These are phyloP conservation scores for Trichosporon sp. DNA, from an alignment of 1,284 basidiomycete genomes.

Conservation along the genomic window DNA sequence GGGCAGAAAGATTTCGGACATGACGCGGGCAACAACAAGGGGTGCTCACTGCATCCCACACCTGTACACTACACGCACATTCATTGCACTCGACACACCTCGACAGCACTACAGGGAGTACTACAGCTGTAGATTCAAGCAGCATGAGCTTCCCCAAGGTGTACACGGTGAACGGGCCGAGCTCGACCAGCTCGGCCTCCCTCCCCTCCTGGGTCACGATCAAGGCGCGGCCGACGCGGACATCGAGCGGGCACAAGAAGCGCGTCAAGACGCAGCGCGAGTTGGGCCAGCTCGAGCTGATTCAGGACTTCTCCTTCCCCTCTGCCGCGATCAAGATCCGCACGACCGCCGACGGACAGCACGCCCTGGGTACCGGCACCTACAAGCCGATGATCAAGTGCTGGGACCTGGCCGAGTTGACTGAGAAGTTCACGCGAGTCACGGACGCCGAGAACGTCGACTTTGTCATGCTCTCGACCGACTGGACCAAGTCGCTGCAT, in stretches of 20 bases:
- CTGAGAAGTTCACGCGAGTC: slow-evolving; percentile 94
- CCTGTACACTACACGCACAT: too few relatives aligned
- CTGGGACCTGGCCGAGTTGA: slow-evolving; percentile 91
- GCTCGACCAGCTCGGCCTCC: slow-evolving; percentile 77
- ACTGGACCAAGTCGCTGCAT: slow-evolving; percentile 99
- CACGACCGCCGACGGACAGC: slow-evolving; percentile 86
- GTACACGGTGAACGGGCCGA: slow-evolving; percentile 86
- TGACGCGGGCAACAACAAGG: slow-evolving; percentile 4
- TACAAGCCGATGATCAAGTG: slow-evolving; percentile 98
- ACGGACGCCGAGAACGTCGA: slow-evolving; percentile 97
- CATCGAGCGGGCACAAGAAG: slow-evolving; percentile 48
- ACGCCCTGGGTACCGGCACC: slow-evolving; percentile 91
- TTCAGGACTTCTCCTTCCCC: slow-evolving; percentile 96
- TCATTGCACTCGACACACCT: background rate
- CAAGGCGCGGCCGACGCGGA: slow-evolving; percentile 58
- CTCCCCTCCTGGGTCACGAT: slow-evolving; percentile 85
- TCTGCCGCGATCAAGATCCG: slow-evolving; percentile 91
- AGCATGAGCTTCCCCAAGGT: slow-evolving; percentile 64
- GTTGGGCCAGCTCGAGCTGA: slow-evolving; percentile 69
- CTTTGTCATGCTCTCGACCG: slow-evolving; percentile 91
- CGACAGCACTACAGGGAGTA: background rate
- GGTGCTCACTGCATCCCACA: background rate
- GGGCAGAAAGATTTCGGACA: slow-evolving; percentile 27
- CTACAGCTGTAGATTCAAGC: background rate
- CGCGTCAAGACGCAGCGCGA: slow-evolving; percentile 54